These are phyloP conservation scores for Zymoseptoria passerinii DNA, from an alignment of 2,329 filamentous ascomycete genomes.

Conservation along the genomic window DNA sequence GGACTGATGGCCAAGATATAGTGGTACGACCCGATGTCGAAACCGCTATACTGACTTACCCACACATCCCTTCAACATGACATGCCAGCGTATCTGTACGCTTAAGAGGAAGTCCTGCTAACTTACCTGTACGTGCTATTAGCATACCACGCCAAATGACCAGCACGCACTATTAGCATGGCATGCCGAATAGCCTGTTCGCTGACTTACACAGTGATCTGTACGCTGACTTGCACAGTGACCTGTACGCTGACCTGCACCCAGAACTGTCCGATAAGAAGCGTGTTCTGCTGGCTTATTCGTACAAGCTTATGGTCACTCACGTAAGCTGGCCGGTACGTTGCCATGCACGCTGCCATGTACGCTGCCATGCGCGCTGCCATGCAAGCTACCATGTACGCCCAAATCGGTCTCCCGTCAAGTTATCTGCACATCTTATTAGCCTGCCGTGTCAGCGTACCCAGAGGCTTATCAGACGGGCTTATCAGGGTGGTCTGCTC, in stretches of 20 bases:
- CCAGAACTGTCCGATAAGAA: too few relatives aligned
- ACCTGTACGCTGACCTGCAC: too few relatives aligned
- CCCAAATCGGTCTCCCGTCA: neutral
- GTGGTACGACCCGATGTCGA: neutral
- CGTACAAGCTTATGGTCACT: too few relatives aligned
- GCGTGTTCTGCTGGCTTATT: too few relatives aligned
- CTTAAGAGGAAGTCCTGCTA: too few relatives aligned
- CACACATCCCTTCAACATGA: neutral
- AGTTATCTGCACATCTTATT: neutral
- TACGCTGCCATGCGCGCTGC: neutral
- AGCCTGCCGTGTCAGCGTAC: neutral
- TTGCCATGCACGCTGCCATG: neutral
- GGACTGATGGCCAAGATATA: neutral
- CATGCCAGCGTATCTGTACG: neutral
- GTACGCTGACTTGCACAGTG: too few relatives aligned
- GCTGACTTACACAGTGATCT: too few relatives aligned
- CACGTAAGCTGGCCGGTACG: too few relatives aligned
- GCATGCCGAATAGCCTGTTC: too few relatives aligned
- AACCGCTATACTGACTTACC: neutral
- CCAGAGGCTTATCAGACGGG: neutral
- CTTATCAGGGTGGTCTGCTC: neutral
- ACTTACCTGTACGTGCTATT: neutral
- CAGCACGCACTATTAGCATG: too few relatives aligned
- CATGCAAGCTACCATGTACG: neutral
- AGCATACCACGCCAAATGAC: neutral